Base-by-base conservation (phyloP, 371 early-diverging fungal species). In the Mucor plumbeus region DNA sequence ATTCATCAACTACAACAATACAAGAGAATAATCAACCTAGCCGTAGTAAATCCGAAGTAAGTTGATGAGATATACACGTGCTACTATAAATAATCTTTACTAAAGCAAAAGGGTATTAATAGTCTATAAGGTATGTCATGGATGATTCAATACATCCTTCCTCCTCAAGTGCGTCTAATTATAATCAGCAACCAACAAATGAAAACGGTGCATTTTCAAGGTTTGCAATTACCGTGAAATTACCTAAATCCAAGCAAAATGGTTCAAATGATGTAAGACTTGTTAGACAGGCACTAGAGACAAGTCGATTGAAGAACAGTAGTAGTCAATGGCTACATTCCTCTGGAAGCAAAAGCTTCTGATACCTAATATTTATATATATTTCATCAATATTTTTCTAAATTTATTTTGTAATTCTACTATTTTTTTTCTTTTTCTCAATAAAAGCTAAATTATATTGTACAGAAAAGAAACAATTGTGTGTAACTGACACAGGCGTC, bases 271-370 rank as follows among this genome's bases (percentile, higher is more conserved):
- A 79, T 63, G 67, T 76, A 15, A 60, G 44, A 6, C 44, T 74
- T 35, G 77, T 68, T 55, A 63, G 74, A 31, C 47, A 72, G 11
- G 70, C 38, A 9, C 63, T 76, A 10, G 57, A 72, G 59, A 40
- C 54, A 36, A 79, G 70, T 38, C 56, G 61, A 39, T 44, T 73
- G 15, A 48, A 74, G 9, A 72, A 79, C 53, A 76, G 73, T 56
- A 74, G 76, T 39, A 76, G 72, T 55, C 75, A 72, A 69, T 76
- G 77, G 77, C 59, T 76, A 17, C 61, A 53, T 7, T 56, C 54
- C 36, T 62, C 71, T 47, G 63, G 70, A 10, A 73, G 75, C 41
- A 73, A 65, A 61, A 70, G 70, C 31, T 60, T 77, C 57, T 74
- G 67, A 63, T 91, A 21, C 21, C 19, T 50, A 50, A 6, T 11